Evolutionary conservation across 225 moss, liverwort and hornwort genomes (phyloP).

Genomic region (Pleurozium schreberi): DNA sequence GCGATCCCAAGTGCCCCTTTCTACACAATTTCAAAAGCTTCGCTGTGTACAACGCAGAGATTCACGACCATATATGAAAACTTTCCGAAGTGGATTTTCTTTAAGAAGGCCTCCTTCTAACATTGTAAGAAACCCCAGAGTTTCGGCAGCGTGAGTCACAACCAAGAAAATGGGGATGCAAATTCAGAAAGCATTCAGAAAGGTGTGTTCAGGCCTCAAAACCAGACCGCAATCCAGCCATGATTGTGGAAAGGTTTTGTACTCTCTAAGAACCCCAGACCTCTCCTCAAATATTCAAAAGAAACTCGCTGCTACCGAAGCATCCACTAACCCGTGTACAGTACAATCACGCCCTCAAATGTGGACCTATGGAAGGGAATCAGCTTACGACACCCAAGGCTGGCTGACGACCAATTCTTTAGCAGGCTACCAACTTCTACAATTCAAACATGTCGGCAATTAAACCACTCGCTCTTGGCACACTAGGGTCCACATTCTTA

Average conservation of each 20-base stretch:
- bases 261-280: neutral
- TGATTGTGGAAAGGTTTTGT: neutral
- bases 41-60: neutral
- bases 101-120: neutral
- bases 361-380: neutral
- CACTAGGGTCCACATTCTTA: neutral
- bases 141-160: neutral
- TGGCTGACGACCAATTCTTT: neutral
- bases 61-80: neutral
- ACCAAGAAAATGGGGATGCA: neutral
- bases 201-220: neutral
- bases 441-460: slow-evolving; percentile 13
- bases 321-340: neutral
- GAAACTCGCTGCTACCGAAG: neutral
- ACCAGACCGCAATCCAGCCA: neutral
- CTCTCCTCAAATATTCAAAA: neutral
- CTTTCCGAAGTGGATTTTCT: neutral
- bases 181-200: neutral
- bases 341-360: neutral
- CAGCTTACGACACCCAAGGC: neutral
- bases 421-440: neutral
- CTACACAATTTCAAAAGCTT: neutral
- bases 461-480: neutral
- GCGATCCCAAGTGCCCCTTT: neutral
- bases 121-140: neutral